These are phyloP conservation scores for Trichophaea hybrida DNA, from an alignment of 2,329 filamentous ascomycete species.

Conservation along the genomic window DNA sequence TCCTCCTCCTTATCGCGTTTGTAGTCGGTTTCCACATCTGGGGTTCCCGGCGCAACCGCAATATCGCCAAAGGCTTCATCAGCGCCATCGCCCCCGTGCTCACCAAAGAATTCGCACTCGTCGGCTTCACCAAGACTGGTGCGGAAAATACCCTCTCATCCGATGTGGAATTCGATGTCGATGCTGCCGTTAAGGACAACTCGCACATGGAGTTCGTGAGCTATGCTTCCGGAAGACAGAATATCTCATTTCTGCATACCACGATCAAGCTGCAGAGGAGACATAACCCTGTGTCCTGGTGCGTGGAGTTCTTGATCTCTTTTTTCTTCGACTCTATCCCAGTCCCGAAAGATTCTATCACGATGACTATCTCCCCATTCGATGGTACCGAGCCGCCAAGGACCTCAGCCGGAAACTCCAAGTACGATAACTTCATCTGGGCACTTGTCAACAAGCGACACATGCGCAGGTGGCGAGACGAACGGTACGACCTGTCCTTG, in stretches of 20 bases:
- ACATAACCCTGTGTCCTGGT: conserved; percentile 60
- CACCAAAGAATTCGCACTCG: conserved; percentile 67
- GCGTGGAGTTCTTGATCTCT: conserved; percentile 53
- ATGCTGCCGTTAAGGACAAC: conserved; percentile 52
- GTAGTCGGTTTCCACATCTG: conserved; percentile 67
- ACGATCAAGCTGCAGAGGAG: conserved; percentile 69
- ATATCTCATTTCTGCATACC: conserved; percentile 79
- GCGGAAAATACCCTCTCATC: conserved; percentile 33
- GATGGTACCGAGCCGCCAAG: conserved; percentile 69
- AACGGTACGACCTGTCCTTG: conserved; percentile 86
- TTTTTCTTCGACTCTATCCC: conserved; percentile 69
- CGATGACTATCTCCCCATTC: conserved; percentile 72
- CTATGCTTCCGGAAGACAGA: conserved; percentile 84
- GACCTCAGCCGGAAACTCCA: conserved; percentile 36
- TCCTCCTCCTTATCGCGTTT: conserved; percentile 59
- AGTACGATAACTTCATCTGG: conserved; percentile 85
- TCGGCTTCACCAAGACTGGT: conserved; percentile 57
- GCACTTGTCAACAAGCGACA: conserved; percentile 86
- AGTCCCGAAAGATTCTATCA: conserved; percentile 54
- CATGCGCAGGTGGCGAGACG: conserved; percentile 80
- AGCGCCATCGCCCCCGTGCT: conserved; percentile 57
- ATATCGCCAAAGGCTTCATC: conserved; percentile 68
- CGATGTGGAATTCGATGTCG: conserved; percentile 29
- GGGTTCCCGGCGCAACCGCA: conserved; percentile 65
- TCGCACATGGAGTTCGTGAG: conserved; percentile 71